Evolutionary conservation across 257 asterid species (phyloP).

Genomic region (Capsicum pubescens): DNA sequence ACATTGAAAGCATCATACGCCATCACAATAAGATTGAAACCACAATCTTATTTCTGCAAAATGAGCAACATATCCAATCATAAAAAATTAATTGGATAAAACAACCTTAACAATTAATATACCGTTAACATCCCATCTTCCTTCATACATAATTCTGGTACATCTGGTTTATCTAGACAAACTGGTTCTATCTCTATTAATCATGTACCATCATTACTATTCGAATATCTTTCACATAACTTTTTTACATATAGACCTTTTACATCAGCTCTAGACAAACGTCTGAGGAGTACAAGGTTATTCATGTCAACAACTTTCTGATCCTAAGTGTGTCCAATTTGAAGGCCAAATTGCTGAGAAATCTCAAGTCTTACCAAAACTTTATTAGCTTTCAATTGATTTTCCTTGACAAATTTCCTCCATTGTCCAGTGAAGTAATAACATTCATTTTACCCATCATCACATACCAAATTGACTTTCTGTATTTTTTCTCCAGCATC

Average conservation of each 20-base stretch:
- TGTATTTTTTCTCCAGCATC: constrained; percentile 15
- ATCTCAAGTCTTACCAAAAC: constrained; percentile 14
- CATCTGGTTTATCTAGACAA: neutral
- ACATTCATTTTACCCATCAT: constrained; percentile 4
- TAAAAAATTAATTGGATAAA: no score
- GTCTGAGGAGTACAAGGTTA: neutral
- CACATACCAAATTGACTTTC: neutral
- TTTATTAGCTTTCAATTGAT: constrained; percentile 12
- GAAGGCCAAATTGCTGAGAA: neutral
- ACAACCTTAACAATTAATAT: no score
- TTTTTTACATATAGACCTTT: constrained; percentile 14
- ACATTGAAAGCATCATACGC: no score
- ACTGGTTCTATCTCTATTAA: constrained; percentile 26
- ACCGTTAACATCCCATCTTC: neutral
- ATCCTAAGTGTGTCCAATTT: neutral
- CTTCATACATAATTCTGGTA: constrained; percentile 2
- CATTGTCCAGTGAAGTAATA: constrained; percentile 14
- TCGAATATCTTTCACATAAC: neutral
- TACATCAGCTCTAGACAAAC: constrained; percentile 19
- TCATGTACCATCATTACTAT: neutral
- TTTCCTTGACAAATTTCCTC: neutral
- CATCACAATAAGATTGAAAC: no score
- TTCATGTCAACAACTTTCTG: constrained; percentile 10
- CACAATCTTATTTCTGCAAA: no score
- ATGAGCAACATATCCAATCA: no score